Evolutionary conservation across 2,329 filamentous ascomycete species (phyloP), one percentile per base, ranked within the genome.

Genomic region (Mycosphaerella sp.): DNA sequence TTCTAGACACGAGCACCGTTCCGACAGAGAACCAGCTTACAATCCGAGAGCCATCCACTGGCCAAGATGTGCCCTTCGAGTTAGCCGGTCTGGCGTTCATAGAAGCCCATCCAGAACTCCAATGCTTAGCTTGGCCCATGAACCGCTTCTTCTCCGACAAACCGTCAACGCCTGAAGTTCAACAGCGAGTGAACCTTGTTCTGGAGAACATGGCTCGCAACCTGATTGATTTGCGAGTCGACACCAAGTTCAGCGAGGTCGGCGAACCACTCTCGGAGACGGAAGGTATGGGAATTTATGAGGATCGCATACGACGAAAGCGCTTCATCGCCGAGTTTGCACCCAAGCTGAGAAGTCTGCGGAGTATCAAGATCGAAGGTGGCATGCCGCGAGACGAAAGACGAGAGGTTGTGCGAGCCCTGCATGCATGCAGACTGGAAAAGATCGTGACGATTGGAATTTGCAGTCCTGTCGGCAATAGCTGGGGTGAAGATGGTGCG

Each of bases 401-500:
- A 47, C 67, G 73, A 21, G 73, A 76, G 50, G 65, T 69, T 10
- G 47, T 75, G 3, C 68, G 72, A 6, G 72, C 73, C 2, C 49
- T 75, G 9, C 67, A 69, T 50, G 60, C 54, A 36, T 75, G 69
- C 41, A 68, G 69, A 0, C 50, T 76, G 4, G 63, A 70, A 52
- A 75, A 74, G 53, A 59, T 75, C 12, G 71, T 75, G 16, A 64
- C 75, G 56, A 75, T 75, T 17, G 73, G 73, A 5, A 66, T 71
- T 2, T 66, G 65, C 8, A 71, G 67, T 30, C 70, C 72, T 0
- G 56, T 71, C 3, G 73, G 73, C 5, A 75, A 76, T 45, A 72
- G 68, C 1, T 75, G 73, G 73, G 72, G 71, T 2, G 42, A 45
- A 0, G 56, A 66, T 14, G 72, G 70, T 1, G 46, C 57, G 1